A percentile compares a stretch with the other conserved stretches of the same genome.
Conservation (phyloP, 345 rosid genomes). For the Lagerstroemia speciosa region DNA sequence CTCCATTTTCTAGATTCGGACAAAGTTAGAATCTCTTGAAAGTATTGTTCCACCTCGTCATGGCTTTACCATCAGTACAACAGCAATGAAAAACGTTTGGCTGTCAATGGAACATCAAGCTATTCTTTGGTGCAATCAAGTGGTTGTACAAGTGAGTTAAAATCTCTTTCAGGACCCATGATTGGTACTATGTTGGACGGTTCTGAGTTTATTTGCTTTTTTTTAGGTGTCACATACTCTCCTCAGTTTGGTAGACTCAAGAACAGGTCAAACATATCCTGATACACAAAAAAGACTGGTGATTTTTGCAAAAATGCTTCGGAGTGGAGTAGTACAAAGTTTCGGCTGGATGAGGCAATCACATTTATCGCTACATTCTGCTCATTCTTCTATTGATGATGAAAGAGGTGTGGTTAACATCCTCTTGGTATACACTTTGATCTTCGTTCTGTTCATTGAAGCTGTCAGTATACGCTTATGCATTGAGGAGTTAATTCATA, state of each 20-base stretch:
- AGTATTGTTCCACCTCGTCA: slow-evolving; percentile 88
- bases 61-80: slow-evolving; percentile 86
- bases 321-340: slow-evolving; percentile 67
- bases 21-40: slow-evolving; percentile 75
- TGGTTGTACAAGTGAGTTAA: slow-evolving; percentile 84
- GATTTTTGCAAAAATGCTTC: slow-evolving; percentile 72
- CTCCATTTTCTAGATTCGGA: slow-evolving; percentile 50
- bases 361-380: slow-evolving; percentile 31
- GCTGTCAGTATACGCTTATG: background rate
- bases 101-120: slow-evolving; percentile 98
- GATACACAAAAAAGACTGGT: slow-evolving; percentile 53
- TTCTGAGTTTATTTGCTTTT: slow-evolving; percentile 23
- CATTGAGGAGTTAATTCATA: background rate
- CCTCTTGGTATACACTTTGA: background rate
- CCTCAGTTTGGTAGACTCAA: slow-evolving; percentile 79
- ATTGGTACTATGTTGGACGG: slow-evolving; percentile 3
- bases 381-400: slow-evolving; percentile 32
- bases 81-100: slow-evolving; percentile 93
- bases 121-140: slow-evolving; percentile 94
- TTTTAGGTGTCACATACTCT: slow-evolving; percentile 91
- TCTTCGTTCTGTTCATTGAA: background rate
- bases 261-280: slow-evolving; percentile 58
- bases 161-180: slow-evolving; percentile 5
- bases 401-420: slow-evolving; percentile 34
- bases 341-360: slow-evolving; percentile 57